Base-by-base conservation (phyloP, 1,284 basidiomycete species). In the Boletus sp. region DNA sequence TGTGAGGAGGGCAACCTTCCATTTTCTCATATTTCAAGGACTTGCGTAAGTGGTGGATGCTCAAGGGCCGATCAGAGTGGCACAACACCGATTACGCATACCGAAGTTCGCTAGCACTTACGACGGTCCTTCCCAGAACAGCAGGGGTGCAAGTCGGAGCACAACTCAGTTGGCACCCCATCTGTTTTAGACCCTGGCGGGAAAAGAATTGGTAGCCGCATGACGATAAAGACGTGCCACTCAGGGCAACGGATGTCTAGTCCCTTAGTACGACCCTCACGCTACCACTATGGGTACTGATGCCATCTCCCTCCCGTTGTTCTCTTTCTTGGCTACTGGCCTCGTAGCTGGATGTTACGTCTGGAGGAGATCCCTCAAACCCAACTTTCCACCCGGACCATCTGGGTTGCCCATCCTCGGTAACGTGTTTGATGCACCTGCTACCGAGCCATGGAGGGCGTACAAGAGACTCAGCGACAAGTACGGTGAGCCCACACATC, bases 351-450 rank as follows among this genome's bases (percentile, higher is more conserved):
- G 23, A 20, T 32, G 19, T 17, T 48, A 48, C 8, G 34, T 14
- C 13, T 48, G 46, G 46, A 48, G 41, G 34, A 44, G 29, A 17
- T 48, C 46, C 27, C 20, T 23, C 33, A 36, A 27, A n/a, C 20
- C 27, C 8, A 26, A 36, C 46, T 45, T 48, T 14, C 46, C 46
- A 25, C 46, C 46, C 13, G 46, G 46, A n/a, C 46, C 46, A 25
- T 34, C 26, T 8, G 46, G 46, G 14, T 17, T 44, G 20, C 46
- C 46, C 6, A 19, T 48, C 19, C 12, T 48, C 1, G 46, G 46
- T 8, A 48, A 48, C 26, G 25, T 48, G 10, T 45, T 48, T 30
- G 46, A 48, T 37, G 37, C 30, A 30, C 46, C 46, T 19, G 13
- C 17, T 25, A 19, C 26, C 8, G 46, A 48, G 22, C 46, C 46